Evolutionary conservation across 768 basidiomycete species (phyloP), one percentile per base, ranked within the genome.

Genomic region (Guyanaporus albipodus): DNA sequence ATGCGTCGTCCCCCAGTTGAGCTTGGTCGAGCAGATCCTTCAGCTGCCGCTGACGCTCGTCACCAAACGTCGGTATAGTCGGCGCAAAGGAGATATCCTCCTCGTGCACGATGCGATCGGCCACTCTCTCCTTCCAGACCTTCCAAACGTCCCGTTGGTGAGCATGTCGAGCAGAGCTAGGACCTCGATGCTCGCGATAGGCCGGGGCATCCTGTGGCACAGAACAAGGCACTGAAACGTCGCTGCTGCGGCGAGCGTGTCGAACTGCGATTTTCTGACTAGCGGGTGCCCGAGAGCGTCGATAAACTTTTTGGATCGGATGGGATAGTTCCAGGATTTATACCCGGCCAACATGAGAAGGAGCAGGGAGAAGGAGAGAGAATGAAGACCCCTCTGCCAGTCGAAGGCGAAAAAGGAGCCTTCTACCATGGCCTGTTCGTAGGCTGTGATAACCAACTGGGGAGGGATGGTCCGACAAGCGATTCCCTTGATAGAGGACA

Each of bases 41-140:
- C 15, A 38, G 22, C n/a, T 24, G 37, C 4, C n/a, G 21, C 27
- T 40, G 27, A 19, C 39, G 18, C 19, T 6, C 32, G 6, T 34
- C 32, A 5, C 23, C 14, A 4, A 46, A 46, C 32, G n/a, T 43
- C 11, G 46, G 39, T 19, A 46, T 27, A 1, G 32, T 46, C 1
- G 46, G 46, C 5, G 18, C 7, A 24, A 37, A 48, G 1, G 17
- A 29, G n/a, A 48, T 36, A 4, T 36, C 41, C 17, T 1, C 4
- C 27, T 44, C 46, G 34, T 44, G 46, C 22, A 23, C 14, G 15
- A 48, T 44, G 3, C 42, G 42, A 29, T 48, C 41, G 1, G 32
- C 40, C 14, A 47, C 32, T 4, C 46, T 47, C 26, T 17, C 26
- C n/a, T 48, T 43, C 46, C 46, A 48, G 3, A 10, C 21, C 3